A percentile compares a stretch with the other conserved stretches of the same genome.
These are phyloP conservation scores for Carallia brachiata DNA, from an alignment of 345 rosid genomes.

Conservation along the genomic window DNA sequence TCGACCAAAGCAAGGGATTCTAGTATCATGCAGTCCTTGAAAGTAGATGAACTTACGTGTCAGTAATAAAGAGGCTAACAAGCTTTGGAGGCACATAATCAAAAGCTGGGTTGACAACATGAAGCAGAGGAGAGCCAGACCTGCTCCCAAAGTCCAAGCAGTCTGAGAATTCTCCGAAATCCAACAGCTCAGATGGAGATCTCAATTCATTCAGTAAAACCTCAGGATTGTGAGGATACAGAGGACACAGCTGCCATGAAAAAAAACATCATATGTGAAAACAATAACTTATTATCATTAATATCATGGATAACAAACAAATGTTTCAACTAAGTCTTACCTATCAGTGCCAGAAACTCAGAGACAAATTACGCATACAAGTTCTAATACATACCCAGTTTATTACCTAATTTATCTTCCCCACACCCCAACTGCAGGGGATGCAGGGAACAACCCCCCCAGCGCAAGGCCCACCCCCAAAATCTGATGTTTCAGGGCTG, in stretches of 20 bases:
- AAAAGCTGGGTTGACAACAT: slow-evolving; percentile 89
- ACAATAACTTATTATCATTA: background rate
- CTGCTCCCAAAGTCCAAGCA: slow-evolving; percentile 78
- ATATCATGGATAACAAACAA: background rate
- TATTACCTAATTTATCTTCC: too few relatives aligned
- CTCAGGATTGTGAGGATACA: slow-evolving; percentile 98
- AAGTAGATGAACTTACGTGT: slow-evolving; percentile 64
- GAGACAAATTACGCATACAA: too few relatives aligned
- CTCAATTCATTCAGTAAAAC: slow-evolving; percentile 88
- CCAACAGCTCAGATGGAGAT: slow-evolving; percentile 91
- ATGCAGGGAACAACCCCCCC: too few relatives aligned
- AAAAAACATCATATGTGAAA: slow-evolving; percentile 11
- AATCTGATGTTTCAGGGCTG: too few relatives aligned
- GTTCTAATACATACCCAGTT: too few relatives aligned
- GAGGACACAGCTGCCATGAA: slow-evolving; percentile 77
- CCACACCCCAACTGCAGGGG: too few relatives aligned
- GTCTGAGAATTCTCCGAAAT: slow-evolving; percentile 98
- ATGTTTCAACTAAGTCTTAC: background rate
- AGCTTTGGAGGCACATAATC: slow-evolving; percentile 96
- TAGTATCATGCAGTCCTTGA: background rate
- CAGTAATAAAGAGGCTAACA: slow-evolving; percentile 95
- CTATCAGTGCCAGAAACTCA: too few relatives aligned
- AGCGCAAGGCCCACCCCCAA: too few relatives aligned
- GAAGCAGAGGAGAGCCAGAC: slow-evolving; percentile 73
- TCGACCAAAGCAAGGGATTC: too few relatives aligned